Evolutionary conservation across 2,329 filamentous ascomycete genomes (phyloP).

Genomic region (Trichoderma afroharzianum): DNA sequence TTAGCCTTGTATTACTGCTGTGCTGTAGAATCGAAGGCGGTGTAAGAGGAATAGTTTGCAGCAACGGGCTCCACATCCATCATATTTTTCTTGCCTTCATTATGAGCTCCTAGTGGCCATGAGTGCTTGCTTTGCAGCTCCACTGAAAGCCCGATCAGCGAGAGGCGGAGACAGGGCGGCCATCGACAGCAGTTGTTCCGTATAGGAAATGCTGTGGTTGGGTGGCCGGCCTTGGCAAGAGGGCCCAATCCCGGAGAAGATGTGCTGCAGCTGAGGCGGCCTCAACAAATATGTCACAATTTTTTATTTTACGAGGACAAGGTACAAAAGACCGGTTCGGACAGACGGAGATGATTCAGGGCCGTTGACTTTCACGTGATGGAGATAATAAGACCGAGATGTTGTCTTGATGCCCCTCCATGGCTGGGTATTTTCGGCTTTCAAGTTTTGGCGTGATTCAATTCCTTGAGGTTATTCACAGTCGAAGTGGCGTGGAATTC

Average conservation of each 20-base stretch:
- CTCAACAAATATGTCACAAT: background rate
- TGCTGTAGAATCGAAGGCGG: background rate
- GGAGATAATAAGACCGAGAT: background rate
- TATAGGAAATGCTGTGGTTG: background rate
- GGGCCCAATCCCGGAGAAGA: background rate
- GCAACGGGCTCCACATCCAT: background rate
- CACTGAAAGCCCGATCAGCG: background rate
- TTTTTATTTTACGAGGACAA: background rate
- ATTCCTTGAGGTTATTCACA: background rate
- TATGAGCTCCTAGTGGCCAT: background rate
- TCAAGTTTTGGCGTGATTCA: background rate
- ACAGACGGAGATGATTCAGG: background rate
- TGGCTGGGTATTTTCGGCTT: background rate
- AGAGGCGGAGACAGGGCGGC: background rate
- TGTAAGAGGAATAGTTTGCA: background rate
- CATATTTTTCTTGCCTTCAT: background rate
- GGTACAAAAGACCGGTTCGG: background rate
- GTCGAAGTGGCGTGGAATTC: background rate
- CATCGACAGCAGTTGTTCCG: background rate
- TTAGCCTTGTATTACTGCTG: background rate
- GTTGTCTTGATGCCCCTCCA: background rate
- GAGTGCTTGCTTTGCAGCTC: slow-evolving; percentile 1
- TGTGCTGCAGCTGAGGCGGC: background rate
- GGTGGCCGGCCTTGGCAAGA: background rate
- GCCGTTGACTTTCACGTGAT: background rate